Conservation (phyloP, 2,329 filamentous ascomycete genomes). For the Pseudogymnoascus sp. region DNA sequence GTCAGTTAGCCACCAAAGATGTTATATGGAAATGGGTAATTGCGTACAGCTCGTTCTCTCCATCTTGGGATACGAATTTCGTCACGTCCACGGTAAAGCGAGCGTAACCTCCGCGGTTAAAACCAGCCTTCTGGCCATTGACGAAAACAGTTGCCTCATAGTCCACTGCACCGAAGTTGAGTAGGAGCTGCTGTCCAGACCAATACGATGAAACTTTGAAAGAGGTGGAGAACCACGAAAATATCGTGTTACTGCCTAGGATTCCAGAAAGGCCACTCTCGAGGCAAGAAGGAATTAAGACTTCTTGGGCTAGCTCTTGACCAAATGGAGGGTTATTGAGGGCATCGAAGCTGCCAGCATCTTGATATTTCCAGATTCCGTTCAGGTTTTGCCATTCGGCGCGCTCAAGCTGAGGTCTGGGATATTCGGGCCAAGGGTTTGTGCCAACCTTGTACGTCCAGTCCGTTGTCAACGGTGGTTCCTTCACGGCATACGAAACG, state of each 20-base stretch:
- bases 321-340: conserved; percentile 36
- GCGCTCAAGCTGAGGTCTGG: conserved; percentile 36
- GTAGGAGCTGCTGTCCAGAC: conserved; percentile 30
- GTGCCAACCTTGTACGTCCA: conserved; percentile 40
- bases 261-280: conserved; percentile 45
- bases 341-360: conserved; percentile 31
- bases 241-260: conserved; percentile 30
- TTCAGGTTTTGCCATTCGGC: conserved; percentile 41
- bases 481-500: conserved; percentile 30
- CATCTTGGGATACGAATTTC: conserved; percentile 26
- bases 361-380: conserved; percentile 38
- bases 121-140: conserved; percentile 43
- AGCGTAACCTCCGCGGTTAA: conserved; percentile 53
- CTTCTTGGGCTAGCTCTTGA: conserved; percentile 33
- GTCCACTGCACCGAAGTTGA: conserved; percentile 43
- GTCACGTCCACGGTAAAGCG: conserved; percentile 53
- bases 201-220: conserved; percentile 35
- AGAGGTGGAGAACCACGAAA: conserved; percentile 40
- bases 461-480: conserved; percentile 33
- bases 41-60: conserved; percentile 45
- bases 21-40: neutral
- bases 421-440: conserved; percentile 41
- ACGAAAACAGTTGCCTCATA: conserved; percentile 47
- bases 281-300: conserved; percentile 44
- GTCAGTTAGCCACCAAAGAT: neutral